A percentile compares a stretch with the other conserved stretches of the same genome.
Conservation (phyloP, 2,329 filamentous ascomycete species). For the Exophiala sp. region DNA sequence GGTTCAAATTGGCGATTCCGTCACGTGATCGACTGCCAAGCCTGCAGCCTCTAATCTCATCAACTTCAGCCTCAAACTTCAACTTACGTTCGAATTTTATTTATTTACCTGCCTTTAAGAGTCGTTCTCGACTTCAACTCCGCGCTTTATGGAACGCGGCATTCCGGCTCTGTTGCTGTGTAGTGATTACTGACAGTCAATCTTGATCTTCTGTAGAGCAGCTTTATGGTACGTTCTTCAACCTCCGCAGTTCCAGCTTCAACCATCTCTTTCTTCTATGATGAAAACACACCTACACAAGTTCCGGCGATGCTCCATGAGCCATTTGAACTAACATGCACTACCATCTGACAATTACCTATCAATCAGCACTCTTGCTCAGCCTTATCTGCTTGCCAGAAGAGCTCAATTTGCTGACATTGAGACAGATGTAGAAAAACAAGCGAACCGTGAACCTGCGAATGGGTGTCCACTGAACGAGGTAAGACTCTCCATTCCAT, state of each 20-base stretch:
- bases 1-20: no score
- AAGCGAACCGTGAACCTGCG: background rate
- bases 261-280: slow-evolving; percentile 4
- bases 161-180: background rate
- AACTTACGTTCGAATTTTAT: background rate
- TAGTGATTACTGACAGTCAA: background rate
- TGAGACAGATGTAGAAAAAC: background rate
- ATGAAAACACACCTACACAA: slow-evolving; percentile 43
- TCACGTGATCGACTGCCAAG: background rate
- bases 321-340: slow-evolving; percentile 54
- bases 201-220: background rate
- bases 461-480: background rate
- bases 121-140: background rate
- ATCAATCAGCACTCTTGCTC: no score
- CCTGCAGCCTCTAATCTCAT: no score
- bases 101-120: background rate
- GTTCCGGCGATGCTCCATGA: slow-evolving; percentile 52
- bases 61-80: no score
- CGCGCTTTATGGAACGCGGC: background rate
- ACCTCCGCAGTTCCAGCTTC: background rate
- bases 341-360: slow-evolving; percentile 50
- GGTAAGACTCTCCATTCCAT: background rate
- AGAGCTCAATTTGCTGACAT: background rate
- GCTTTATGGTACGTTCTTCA: background rate
- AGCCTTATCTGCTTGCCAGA: background rate